Percentiles rank a stretch among this genome's conserved stretches.
phyloP scores from a whole-genome alignment of 257 asterid genomes.

The Scutellaria galericulata region DNA sequence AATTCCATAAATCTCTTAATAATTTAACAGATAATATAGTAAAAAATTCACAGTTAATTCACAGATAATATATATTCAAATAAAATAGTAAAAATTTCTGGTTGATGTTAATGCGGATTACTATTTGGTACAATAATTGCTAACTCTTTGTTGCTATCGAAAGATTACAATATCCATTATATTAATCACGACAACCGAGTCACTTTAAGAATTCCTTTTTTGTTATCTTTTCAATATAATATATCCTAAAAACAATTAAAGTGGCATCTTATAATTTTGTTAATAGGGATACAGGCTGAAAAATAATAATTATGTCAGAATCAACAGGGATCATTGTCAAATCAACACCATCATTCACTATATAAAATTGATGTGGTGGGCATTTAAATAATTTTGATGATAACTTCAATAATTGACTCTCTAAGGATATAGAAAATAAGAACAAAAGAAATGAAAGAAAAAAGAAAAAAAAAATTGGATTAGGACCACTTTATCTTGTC shows the following conservation, averaged over 20 bases:
- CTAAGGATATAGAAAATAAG: background rate
- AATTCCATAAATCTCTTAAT: no score
- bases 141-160: background rate
- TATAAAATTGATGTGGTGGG: background rate
- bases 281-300: no score
- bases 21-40: background rate
- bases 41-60: background rate
- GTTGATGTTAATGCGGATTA: background rate
- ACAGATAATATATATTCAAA: background rate
- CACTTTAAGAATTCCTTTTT: background rate
- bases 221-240: background rate
- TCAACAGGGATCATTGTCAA: slow-evolving; percentile 12
- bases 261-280: background rate
- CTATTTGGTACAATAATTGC: background rate
- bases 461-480: background rate
- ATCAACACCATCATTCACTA: slow-evolving; percentile 16
- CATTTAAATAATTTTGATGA: background rate
- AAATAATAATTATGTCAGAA: background rate
- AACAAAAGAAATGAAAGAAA: background rate
- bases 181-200: slow-evolving; percentile 21
- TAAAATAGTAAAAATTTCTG: background rate
- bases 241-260: background rate
- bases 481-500: slow-evolving; percentile 17
- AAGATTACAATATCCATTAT: slow-evolving; percentile 1
- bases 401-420: slow-evolving; percentile 23